phyloP scores from a whole-genome alignment of 306 rosid species.

The Crotalaria pallida region DNA sequence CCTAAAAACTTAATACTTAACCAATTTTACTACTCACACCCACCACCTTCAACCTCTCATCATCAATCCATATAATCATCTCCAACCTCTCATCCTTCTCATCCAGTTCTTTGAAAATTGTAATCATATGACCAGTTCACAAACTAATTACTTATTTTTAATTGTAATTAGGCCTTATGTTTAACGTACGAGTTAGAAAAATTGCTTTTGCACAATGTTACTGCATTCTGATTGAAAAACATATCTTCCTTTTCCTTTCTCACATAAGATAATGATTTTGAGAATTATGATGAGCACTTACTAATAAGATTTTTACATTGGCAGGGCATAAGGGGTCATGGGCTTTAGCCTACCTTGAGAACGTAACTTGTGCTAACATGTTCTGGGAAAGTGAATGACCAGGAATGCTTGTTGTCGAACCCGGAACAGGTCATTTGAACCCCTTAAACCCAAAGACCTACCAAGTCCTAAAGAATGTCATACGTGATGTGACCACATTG shows the following conservation, averaged over 20 bases:
- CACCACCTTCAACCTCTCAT: too few species aligned
- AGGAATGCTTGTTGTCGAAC: conserved; percentile 60
- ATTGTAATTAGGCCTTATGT: background rate
- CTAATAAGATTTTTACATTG: background rate
- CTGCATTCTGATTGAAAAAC: background rate
- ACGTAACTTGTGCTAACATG: conserved; percentile 78
- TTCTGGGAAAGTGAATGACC: conserved; percentile 61
- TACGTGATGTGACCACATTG: conserved; percentile 42
- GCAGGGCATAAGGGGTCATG: conserved; percentile 89
- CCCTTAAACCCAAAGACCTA: conserved; percentile 83
- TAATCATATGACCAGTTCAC: too few species aligned
- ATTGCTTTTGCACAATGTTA: background rate
- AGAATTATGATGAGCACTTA: background rate
- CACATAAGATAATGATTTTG: background rate
- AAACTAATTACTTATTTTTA: too few species aligned
- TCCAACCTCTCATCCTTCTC: too few species aligned
- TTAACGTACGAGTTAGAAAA: background rate
- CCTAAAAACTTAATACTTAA: too few species aligned
- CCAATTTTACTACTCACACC: too few species aligned
- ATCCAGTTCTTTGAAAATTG: too few species aligned
- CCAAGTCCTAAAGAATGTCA: conserved; percentile 62
- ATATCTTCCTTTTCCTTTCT: background rate
- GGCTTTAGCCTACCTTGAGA: conserved; percentile 80
- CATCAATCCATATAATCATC: too few species aligned
- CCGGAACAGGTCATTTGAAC: conserved; percentile 87